Base-by-base conservation (phyloP, 495 filamentous ascomycete genomes). In the Xylaria cubensis region DNA sequence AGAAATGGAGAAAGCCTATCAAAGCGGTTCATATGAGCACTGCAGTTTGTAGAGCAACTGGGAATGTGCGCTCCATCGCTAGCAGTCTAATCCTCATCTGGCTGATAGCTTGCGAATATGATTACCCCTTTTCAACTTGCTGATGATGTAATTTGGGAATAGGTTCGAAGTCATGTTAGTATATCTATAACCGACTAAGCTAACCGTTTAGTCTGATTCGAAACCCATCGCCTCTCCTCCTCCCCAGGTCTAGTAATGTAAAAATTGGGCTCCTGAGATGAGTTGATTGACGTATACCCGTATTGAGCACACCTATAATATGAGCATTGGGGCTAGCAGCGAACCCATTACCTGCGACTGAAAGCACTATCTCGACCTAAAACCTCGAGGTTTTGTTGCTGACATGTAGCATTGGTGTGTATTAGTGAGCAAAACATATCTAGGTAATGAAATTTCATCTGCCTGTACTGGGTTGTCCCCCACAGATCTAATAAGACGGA, bases 401-500 rank as follows among this genome's bases (percentile, higher is more conserved):
- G 10, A 39, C 4, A 53, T 48, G 29, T 26, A 3, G 46, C 17
- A 39, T 29, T 17, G 26, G 32, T 39, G 46, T 66, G 21, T 2
- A 39, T 44, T 36, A 44, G 13, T 34, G 44, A 24, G 46, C 10
- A 56, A 42, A 55, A 19, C 24, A 34, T 39, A 12, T 41, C 17
- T 24, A n/a, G n/a, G n/a, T n/a, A 42, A 39, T 55, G 10, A 15
- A 56, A 26, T 56, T n/a, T 56, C 26, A 17, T 67, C 53, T 61
- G 1, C 58, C 39, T 41, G 10, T 61, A 21, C 58, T n/a, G 9
- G 32, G 34, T 56, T 56, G 53, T 15, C 29, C 32, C 34, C 9
- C 34, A 61, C 29, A 17, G 19, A 61, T 61, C 32, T 61, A 61
- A 61, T 17, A 36, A 39, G n/a, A 36, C n/a, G 34, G 58, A 61